Conservation (phyloP, 2,329 filamentous ascomycete species). For the Claviceps africana region DNA sequence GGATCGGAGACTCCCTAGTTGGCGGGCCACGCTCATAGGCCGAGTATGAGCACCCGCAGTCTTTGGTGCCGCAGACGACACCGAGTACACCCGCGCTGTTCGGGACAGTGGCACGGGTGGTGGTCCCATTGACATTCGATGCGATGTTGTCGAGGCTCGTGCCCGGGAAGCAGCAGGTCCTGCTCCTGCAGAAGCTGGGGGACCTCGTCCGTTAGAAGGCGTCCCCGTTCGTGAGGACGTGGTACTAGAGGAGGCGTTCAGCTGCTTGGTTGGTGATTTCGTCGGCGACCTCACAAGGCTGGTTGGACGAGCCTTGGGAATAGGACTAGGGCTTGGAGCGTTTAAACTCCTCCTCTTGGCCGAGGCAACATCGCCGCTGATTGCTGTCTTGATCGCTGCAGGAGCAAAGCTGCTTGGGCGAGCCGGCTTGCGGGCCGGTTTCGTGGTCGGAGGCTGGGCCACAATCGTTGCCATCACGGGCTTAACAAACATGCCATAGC, state of each 20-base stretch:
- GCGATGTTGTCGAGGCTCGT: conserved; percentile 39
- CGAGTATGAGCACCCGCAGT: conserved; percentile 20
- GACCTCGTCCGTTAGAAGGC: conserved; percentile 40
- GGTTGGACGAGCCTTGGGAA: conserved; percentile 40
- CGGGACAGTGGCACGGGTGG: conserved; percentile 36
- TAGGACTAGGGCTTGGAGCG: conserved; percentile 59
- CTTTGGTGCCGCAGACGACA: conserved; percentile 25
- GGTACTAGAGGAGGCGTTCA: conserved; percentile 41
- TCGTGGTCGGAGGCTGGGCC: conserved; percentile 29
- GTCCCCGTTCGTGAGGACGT: conserved; percentile 50
- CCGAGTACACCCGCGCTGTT: conserved; percentile 29
- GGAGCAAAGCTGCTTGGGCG: conserved; percentile 37
- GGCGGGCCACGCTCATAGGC: conserved; percentile 27
- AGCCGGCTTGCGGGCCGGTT: conserved; percentile 24
- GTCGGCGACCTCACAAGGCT: conserved; percentile 55
- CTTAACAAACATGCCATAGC: conserved; percentile 70
- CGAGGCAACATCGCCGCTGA: conserved; percentile 35
- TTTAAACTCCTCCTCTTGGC: conserved; percentile 55
- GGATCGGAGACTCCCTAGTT: conserved; percentile 21
- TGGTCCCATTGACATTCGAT: conserved; percentile 54
- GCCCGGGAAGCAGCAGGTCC: conserved; percentile 29
- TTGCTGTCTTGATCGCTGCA: conserved; percentile 25
- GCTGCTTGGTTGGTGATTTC: conserved; percentile 67
- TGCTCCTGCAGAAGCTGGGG: conserved; percentile 19
- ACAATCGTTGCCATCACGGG: conserved; percentile 52